Evolutionary conservation across 1,284 basidiomycete species (phyloP), one percentile per base, ranked within the genome.

Genomic region (Hypsizygus ulmarius): DNA sequence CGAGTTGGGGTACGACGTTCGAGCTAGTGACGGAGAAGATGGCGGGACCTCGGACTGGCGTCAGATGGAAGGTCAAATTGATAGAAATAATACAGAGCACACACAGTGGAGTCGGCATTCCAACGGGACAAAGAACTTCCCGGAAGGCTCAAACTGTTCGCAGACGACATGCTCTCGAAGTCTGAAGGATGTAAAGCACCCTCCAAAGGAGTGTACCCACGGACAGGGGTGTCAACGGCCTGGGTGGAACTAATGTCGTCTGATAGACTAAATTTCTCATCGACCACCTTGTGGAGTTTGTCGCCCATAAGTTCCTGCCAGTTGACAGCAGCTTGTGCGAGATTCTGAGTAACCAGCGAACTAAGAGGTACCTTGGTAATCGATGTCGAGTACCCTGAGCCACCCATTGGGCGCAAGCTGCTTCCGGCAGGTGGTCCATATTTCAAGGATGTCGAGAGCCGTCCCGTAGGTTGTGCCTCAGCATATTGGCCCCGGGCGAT

Each of bases 191-290:
- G 21, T 19, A 33, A 11, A 6, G 19, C 27, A 25, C 16, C 8
- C 16, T 42, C 41, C 11, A 38, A 21, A 10, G 28, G 15, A 2
- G 39, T 25, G 12, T 25, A 40, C 9, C 16, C 28, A 18, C 36
- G 35, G 19, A 46, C 18, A 2, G 51, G 51, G 2, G 52, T 53
- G 25, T 43, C 48, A 2, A 50, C 48, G 3, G 52, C 52, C 35
- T 53, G 48, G 18, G 48, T 53, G 6, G 52, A 53, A 3, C 38
- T 40, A 12, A 47, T 43, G 9, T 44, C 48, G 21, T 53, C 52
- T 2, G 52, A 53, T 11, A 45, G 38, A 16, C 41, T 49, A 11
- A 47, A 47, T 11, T 41, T 32, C 5, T 40, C 12, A 3, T 39
- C 37, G 25, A 15, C 27, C 16, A 47, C 9, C 10, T 34, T 36